phyloP scores from a whole-genome alignment of 2,329 filamentous ascomycete genomes.

The Fusarium sp. region DNA sequence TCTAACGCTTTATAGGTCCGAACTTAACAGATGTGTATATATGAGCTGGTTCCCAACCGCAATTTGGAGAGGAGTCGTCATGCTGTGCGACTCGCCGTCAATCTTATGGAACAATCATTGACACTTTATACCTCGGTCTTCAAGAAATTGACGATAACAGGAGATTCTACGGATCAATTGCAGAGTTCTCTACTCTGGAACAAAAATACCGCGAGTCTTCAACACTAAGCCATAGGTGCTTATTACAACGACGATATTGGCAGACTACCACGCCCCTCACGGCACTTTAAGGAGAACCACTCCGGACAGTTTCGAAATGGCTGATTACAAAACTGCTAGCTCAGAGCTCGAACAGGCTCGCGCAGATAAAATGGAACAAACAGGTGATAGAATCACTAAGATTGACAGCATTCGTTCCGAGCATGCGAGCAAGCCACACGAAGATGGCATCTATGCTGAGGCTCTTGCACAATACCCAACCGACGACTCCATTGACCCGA shows the following conservation, averaged over 20 bases:
- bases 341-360: constrained; percentile 5
- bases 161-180: not conserved
- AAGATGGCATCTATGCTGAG: constrained; percentile 48
- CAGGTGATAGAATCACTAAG: constrained; percentile 2
- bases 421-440: constrained; percentile 14
- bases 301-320: not conserved
- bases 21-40: not conserved
- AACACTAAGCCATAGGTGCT: not conserved
- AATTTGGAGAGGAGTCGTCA: not conserved
- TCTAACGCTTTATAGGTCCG: not conserved
- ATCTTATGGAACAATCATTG: not conserved
- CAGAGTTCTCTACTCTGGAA: not conserved
- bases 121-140: not conserved
- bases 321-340: not conserved
- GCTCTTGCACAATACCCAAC: constrained; percentile 52
- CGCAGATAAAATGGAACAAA: constrained; percentile 1
- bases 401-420: not conserved
- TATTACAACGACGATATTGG: not conserved
- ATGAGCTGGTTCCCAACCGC: not conserved
- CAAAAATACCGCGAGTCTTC: not conserved
- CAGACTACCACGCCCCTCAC: not conserved
- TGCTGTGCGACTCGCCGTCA: not conserved
- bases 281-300: not conserved
- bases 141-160: not conserved
- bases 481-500: constrained; percentile 52